Evolutionary conservation across 108 stramenopile genomes (phyloP).

Genomic region (Pseudonitzschia multistriata): DNA sequence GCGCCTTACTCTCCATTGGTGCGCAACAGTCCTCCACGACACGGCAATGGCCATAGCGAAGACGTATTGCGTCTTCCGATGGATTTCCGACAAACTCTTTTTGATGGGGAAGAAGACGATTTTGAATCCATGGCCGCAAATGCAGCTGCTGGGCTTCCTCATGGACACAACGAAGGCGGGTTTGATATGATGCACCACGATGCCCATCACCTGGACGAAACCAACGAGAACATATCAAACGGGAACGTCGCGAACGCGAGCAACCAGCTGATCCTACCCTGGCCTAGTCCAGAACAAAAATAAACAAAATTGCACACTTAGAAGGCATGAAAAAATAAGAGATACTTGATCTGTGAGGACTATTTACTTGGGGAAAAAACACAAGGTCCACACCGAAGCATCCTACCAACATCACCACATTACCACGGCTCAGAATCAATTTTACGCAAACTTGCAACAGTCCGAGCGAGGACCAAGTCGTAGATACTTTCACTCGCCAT

Average conservation of each 20-base stretch:
- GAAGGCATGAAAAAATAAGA: not conserved
- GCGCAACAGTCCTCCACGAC: not conserved
- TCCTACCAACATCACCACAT: not conserved
- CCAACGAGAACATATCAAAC: not conserved
- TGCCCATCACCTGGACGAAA: not conserved
- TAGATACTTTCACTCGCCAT: not conserved
- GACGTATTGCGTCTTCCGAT: not conserved
- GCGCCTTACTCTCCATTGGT: not conserved
- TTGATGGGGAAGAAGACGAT: not conserved
- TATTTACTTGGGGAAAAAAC: constrained; percentile 14
- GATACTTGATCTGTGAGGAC: constrained; percentile 2
- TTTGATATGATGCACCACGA: not conserved
- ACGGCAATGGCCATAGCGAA: not conserved
- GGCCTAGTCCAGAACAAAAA: not conserved
- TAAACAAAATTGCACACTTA: not conserved
- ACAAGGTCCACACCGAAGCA: constrained; percentile 1
- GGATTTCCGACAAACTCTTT: not conserved
- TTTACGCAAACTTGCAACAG: not conserved
- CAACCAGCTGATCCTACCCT: not conserved
- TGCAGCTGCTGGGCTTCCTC: not conserved
- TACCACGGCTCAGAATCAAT: not conserved
- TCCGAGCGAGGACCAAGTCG: not conserved
- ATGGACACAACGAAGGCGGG: not conserved
- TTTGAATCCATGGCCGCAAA: constrained; percentile 8
- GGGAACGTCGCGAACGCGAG: not conserved